A percentile compares a stretch with the other conserved stretches of the same genome.
phyloP scores from a whole-genome alignment of 2,329 filamentous ascomycete genomes.

The Diaporthe aspalathi region DNA sequence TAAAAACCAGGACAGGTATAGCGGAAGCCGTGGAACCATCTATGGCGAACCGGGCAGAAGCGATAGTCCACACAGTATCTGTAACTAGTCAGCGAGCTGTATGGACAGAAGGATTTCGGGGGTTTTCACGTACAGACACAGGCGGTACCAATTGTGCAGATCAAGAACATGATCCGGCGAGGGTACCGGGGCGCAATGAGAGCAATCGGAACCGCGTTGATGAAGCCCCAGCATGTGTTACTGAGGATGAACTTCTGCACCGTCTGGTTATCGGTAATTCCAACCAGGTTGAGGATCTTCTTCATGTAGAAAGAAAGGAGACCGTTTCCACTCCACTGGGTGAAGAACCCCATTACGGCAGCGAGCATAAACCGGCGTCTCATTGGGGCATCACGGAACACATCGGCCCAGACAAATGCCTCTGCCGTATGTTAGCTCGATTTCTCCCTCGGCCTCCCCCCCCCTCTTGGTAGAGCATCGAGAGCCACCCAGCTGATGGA shows the following conservation, averaged over 20 bases:
- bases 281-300: constrained; percentile 53
- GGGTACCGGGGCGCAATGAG: constrained; percentile 50
- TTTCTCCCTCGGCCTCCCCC: not conserved
- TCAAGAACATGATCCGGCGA: constrained; percentile 51
- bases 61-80: constrained; percentile 41
- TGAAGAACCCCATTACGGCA: constrained; percentile 52
- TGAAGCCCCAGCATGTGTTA: constrained; percentile 52
- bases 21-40: constrained; percentile 42
- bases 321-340: constrained; percentile 55
- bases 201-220: constrained; percentile 51
- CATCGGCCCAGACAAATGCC: constrained; percentile 42
- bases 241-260: constrained; percentile 53
- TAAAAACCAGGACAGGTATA: constrained; percentile 55
- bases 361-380: constrained; percentile 50
- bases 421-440: not conserved
- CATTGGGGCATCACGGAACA: constrained; percentile 49
- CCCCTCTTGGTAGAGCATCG: not conserved
- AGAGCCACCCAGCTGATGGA: constrained; percentile 48
- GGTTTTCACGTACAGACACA: constrained; percentile 25
- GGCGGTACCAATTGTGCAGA: constrained; percentile 45
- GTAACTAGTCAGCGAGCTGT: not conserved
- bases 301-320: constrained; percentile 55
- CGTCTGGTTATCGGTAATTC: constrained; percentile 51
- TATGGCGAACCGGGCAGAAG: constrained; percentile 52
- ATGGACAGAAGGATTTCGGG: not conserved